These are phyloP conservation scores for Botrytis medusae DNA, from an alignment of 2,329 filamentous ascomycete species.

Conservation along the genomic window DNA sequence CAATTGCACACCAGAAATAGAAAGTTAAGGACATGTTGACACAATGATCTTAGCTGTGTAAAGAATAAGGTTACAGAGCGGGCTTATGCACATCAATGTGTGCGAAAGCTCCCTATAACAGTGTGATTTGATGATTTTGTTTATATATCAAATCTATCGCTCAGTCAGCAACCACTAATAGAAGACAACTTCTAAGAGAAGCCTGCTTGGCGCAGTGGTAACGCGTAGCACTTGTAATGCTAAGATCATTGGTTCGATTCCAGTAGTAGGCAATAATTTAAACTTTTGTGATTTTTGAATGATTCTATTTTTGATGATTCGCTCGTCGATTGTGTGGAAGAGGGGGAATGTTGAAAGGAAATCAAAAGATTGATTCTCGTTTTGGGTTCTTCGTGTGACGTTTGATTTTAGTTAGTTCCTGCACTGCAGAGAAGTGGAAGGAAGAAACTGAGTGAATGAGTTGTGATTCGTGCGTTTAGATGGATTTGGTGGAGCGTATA, in stretches of 20 bases:
- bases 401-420: too few species aligned
- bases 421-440: not conserved
- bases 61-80: too few species aligned
- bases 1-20: not conserved
- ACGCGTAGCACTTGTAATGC: slow-evolving; percentile 21
- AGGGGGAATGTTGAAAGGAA: not conserved
- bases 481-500: not conserved
- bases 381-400: not conserved
- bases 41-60: not conserved
- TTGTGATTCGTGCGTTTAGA: not conserved
- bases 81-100: too few species aligned
- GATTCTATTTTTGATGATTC: not conserved
- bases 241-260: slow-evolving; percentile 22
- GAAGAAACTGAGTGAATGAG: too few species aligned
- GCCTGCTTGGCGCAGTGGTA: slow-evolving; percentile 20
- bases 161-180: not conserved
- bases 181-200: slow-evolving; percentile 1
- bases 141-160: not conserved
- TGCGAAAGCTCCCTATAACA: too few species aligned
- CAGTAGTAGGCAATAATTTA: slow-evolving; percentile 13
- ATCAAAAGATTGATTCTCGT: not conserved
- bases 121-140: too few species aligned
- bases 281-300: accelerated
- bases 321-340: not conserved
- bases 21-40: not conserved